Base-by-base conservation (phyloP, 805 yeast species). In the Torulaspora indica region DNA sequence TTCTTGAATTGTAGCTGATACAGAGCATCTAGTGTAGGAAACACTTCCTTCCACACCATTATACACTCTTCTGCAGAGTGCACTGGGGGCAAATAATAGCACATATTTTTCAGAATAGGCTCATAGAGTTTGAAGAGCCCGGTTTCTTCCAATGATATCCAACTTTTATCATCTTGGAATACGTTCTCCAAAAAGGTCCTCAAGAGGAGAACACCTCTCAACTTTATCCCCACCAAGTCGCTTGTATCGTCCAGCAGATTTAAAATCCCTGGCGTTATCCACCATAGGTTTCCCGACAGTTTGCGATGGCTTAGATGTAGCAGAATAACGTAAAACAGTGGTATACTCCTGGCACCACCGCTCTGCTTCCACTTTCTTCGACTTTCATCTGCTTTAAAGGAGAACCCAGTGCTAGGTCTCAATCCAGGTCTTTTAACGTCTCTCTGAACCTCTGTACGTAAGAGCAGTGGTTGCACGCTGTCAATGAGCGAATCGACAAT, bases 211-310 rank as follows among this genome's bases (percentile, higher is more conserved):
- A 60, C 61, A 17, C 64, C 65, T 20, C 43, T 44, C 8, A 64
- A 34, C 44, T 57, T 59, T 1, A 63, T 50, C 10, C 51, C 47
- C 8, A 36, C 38, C 10, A 58, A 25, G 42, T 61, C 61, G 7
- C 54, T 52, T 1, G 64, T 56, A 42, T 61, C 61, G 38, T 63
- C 67, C 35, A 64, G 25, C 5, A 63, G 34, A 42, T 61, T 61
- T 18, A 63, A 42, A 9, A 64, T 58, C 2, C 64, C 66, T 2
- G 68, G 67, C 6, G 56, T 54, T 9, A 64, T 57, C 68, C 68
- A 64, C 53, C 63, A 51, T 15, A 64, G 31, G 46, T 63, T 56
- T 2, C 56, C 35, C 4, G 65, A 57, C 1, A 64, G 39, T n/a
- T 56, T 47, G 18, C 40, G 40, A 20, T 47, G 46, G 13, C 41